Base-by-base conservation (phyloP, 129 eudicot species). In the Saussurea involucrata region DNA sequence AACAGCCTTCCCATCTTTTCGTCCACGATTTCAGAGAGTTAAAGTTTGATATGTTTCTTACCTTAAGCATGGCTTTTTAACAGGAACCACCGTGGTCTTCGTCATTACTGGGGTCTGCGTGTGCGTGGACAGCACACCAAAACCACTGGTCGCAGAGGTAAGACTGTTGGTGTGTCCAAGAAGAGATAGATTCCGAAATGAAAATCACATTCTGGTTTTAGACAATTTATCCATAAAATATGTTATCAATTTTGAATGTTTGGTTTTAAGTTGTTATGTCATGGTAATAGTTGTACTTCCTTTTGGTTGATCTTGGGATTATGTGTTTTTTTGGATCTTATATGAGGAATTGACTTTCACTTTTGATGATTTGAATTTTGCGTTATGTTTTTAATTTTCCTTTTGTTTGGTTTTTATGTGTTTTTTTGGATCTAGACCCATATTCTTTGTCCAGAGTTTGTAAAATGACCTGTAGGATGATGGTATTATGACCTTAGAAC, bases 121-220 rank as follows among this genome's bases (percentile, higher is more conserved):
- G 85, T 82, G 34, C 85, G 82, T 69, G 85, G 85, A n/a, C 82
- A 82, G 77, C 85, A 82, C 82, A 82, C 85, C 31, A 82, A 82
- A 46, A 82, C 85, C 42, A 82, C 82, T 8, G 85, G 85, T 6
- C 85, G 85, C 27, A 82, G 82, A 73, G 85, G 93, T 33, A 89
- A 89, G 81, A 89, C 93, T 22, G 90, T 89, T 40, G 93, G 93
- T 82, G 93, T 89, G 75, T 89, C 93, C 8, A 89, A 89, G 87
- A 89, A 89, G 93, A 72, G 93, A 86, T 89, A 86, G 79, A 66
- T 34, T 25, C 24, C 10, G 3, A 24, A 20, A 12, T 4, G 20
- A 21, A 37, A 58, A 21, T 63, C 42, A 40, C 29, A 13, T 79
- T 55, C 5, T 9, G 4, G 69, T 18, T 33, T 77, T 77, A 68